Percentiles rank a stretch among this genome's conserved stretches.
Evolutionary conservation across 1,139 yeast genomes (phyloP).

Genomic region (Magnusiomyces fungicola): DNA sequence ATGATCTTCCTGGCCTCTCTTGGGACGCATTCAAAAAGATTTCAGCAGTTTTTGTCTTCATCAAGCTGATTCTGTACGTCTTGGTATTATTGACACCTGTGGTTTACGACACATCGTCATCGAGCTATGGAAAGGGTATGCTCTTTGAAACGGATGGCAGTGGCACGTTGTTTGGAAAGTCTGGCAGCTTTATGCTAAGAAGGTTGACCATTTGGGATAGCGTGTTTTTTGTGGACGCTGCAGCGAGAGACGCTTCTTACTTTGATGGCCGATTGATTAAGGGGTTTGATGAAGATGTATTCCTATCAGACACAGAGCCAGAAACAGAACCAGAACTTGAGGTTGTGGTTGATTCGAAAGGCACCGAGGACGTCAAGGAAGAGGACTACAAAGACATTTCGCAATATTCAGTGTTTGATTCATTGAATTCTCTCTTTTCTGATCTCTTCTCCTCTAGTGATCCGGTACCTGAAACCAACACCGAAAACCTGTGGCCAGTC

Average conservation of each 20-base stretch:
- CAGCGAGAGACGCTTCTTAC: constrained; percentile 36
- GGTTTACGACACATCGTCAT: constrained; percentile 47
- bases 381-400: neutral
- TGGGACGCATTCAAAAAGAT: constrained; percentile 3
- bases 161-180: constrained; percentile 2
- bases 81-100: constrained; percentile 37
- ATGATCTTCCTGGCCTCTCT: neutral
- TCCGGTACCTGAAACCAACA: neutral
- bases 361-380: neutral
- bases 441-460: neutral
- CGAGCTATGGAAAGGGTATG: constrained; percentile 24
- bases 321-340: neutral
- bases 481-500: neutral
- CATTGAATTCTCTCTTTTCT: neutral
- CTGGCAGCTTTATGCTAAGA: constrained; percentile 26
- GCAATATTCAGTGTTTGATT: neutral
- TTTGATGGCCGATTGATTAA: neutral
- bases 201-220: constrained; percentile 77
- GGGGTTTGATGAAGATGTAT: too few relatives aligned
- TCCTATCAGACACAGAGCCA: too few relatives aligned
- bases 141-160: constrained; percentile 9
- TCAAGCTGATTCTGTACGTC: constrained; percentile 36
- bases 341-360: neutral
- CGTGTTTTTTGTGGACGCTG: constrained; percentile 62
- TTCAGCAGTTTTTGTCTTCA: constrained; percentile 25